These are phyloP conservation scores for Cryphonectria naterciae DNA, from an alignment of 2,329 filamentous ascomycete species.

Conservation along the genomic window DNA sequence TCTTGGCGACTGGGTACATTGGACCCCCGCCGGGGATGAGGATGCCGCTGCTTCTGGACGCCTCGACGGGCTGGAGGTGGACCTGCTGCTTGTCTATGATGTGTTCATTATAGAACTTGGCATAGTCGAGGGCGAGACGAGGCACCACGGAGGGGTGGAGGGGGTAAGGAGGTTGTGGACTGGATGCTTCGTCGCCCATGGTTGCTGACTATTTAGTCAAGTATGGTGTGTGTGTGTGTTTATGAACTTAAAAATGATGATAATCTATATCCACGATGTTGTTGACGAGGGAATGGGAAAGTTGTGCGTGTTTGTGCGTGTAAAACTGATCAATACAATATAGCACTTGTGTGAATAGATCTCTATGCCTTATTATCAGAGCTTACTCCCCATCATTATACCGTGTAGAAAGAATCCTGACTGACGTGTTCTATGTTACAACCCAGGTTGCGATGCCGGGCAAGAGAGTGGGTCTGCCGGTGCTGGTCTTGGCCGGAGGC, in stretches of 20 bases:
- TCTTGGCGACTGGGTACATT: conserved; percentile 50
- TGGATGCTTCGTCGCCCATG: conserved; percentile 16
- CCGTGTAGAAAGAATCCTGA: background rate
- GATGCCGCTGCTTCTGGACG: conserved; percentile 54
- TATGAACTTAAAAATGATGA: too few relatives aligned
- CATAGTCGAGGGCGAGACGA: conserved; percentile 54
- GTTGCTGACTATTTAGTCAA: background rate
- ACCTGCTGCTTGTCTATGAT: conserved; percentile 56
- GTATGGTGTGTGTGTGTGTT: background rate
- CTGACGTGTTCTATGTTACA: background rate
- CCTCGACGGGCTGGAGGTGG: conserved; percentile 56
- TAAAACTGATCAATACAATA: background rate
- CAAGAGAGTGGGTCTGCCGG: conserved; percentile 3
- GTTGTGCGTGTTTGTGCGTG: too few relatives aligned
- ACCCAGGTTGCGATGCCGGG: background rate
- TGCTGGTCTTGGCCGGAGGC: background rate
- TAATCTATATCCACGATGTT: too few relatives aligned
- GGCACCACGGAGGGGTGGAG: conserved; percentile 51
- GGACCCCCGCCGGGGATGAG: conserved; percentile 57
- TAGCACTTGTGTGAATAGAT: background rate
- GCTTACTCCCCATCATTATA: background rate
- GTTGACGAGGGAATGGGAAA: too few relatives aligned
- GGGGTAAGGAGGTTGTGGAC: conserved; percentile 42
- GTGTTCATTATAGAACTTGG: conserved; percentile 56
- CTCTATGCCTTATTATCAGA: background rate